Base-by-base conservation (phyloP, 441 rosid genomes). In the Aleurites moluccanus region DNA sequence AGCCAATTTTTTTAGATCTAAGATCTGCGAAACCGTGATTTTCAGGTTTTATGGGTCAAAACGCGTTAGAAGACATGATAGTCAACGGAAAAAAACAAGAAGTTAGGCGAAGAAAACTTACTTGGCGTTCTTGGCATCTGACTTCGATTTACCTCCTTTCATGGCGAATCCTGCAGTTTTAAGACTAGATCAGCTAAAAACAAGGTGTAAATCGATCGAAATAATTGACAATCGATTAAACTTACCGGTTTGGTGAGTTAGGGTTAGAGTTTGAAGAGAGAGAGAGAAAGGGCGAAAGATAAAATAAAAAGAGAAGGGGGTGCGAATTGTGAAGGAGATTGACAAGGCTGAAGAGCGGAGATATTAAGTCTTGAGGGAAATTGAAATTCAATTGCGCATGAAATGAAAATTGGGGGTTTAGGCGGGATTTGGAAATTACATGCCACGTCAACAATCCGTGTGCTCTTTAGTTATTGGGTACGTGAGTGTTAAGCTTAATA, bases 91-190 rank as follows among this genome's bases (percentile, higher is more conserved):
- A 44, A 0, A 14, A 7, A 6, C 15, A 14, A 45, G 13, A 42
- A 33, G 60, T 57, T 25, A 11, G 16, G 2, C 11, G 0, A 0
- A 7, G 8, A 56, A 47, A 65, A 77, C 90, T 86, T 67, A 95
- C 99, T 86, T 90, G 38, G 88, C 16, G 86, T 65, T 87, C 85
- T 83, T 91, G 27, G 92, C 67, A 30, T 89, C 97, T 10, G 97
- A 77, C 88, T 85, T 91, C 2, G 99, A 88, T 84, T 87, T 91
- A 61, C 89, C 92, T 83, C 96, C 98, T 80, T 95, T 93, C 99
- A 95, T 95, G 73, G 66, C 77, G 67, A 80, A 82, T 81, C 83
- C 98, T 95, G 86, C 85, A 82, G 25, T 25, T 20, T 35, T 6
- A 73, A 69, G 35, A 69, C 13, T 70, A 35, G 83, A 86, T 85